These are phyloP conservation scores for Roridomyces roridus DNA, from an alignment of 768 basidiomycete species.

Conservation along the genomic window DNA sequence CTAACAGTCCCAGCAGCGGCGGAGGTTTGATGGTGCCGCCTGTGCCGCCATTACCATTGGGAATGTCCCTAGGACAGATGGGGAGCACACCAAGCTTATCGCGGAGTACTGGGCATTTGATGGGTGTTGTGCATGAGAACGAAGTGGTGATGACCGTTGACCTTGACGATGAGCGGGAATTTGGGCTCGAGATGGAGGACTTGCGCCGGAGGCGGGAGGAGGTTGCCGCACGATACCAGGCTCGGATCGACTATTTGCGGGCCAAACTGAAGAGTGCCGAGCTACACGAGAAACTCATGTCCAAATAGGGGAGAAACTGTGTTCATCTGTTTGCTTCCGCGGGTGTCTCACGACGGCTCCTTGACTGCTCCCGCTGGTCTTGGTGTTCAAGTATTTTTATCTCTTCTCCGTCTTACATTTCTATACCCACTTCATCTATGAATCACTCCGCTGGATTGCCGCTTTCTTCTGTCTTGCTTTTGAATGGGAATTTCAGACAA, in stretches of 20 bases:
- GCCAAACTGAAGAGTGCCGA: slow-evolving; percentile 86
- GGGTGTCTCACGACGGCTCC: too few species aligned
- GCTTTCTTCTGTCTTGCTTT: too few species aligned
- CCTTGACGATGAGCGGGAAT: slow-evolving; percentile 37
- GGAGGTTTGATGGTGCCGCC: slow-evolving; percentile 27
- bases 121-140: slow-evolving; percentile 59
- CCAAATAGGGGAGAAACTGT: slow-evolving; percentile 29
- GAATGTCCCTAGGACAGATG: slow-evolving; percentile 19
- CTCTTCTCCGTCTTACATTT: too few species aligned
- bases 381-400: too few species aligned
- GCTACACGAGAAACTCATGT: slow-evolving; percentile 78
- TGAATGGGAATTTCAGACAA: neutral
- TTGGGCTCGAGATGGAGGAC: slow-evolving; percentile 70
- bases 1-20: slow-evolving; percentile 48
- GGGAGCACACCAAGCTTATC: slow-evolving; percentile 49
- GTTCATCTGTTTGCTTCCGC: slow-evolving; percentile 1
- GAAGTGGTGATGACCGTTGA: slow-evolving; percentile 39
- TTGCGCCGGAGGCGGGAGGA: slow-evolving; percentile 74
- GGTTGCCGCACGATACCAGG: slow-evolving; percentile 74
- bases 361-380: too few species aligned
- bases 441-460: too few species aligned
- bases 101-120: slow-evolving; percentile 53
- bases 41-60: slow-evolving; percentile 27
- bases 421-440: too few species aligned
- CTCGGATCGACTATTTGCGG: slow-evolving; percentile 78